Base-by-base conservation (phyloP, 1,284 basidiomycete genomes). In the Somion occarium region DNA sequence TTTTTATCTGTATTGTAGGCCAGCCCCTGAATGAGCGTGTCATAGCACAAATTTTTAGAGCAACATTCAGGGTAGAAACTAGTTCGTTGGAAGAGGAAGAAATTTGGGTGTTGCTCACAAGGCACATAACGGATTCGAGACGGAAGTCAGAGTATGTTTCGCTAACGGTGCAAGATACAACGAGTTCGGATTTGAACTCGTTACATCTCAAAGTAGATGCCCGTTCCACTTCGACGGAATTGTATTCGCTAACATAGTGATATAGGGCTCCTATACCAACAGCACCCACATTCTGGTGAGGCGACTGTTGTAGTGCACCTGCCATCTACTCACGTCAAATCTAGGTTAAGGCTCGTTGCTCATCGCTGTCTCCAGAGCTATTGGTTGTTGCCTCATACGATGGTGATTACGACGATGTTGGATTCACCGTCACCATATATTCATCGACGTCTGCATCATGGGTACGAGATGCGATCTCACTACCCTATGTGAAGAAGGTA, bases 31-130 rank as follows among this genome's bases (percentile, higher is more conserved):
- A n/a, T n/a, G n/a, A n/a, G n/a, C n/a, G n/a, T n/a, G n/a, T 9
- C 26, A 24, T n/a, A 27, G 37, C 37, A 7, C 30, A 34, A 34
- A 7, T 7, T 34, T 34, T 34, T 15, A 34, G 30, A 34, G 15
- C 30, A 15, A 34, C 30, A 34, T 15, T 34, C 30, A 34, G 15
- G 15, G 30, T 15, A 15, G 30, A 34, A 7, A 34, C 30, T 7
- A 7, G 7, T 34, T 34, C 30, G n/a, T n/a, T n/a, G n/a, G n/a
- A n/a, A 15, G 53, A 56, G 2, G 52, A 65, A 51, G 73, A 84
- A 30, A 64, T 97, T 1, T 95, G 90, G 89, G 61, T 95, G 1
- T 76, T 94, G 1, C 74, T 97, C 1, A 88, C 85, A 0, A 82
- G 92, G 26, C 94, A 98, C 65, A 67, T 88, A 3, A 63, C 66